Evolutionary conservation across 768 basidiomycete genomes (phyloP), one percentile per base, ranked within the genome.

Genomic region (Podaxis sp.): DNA sequence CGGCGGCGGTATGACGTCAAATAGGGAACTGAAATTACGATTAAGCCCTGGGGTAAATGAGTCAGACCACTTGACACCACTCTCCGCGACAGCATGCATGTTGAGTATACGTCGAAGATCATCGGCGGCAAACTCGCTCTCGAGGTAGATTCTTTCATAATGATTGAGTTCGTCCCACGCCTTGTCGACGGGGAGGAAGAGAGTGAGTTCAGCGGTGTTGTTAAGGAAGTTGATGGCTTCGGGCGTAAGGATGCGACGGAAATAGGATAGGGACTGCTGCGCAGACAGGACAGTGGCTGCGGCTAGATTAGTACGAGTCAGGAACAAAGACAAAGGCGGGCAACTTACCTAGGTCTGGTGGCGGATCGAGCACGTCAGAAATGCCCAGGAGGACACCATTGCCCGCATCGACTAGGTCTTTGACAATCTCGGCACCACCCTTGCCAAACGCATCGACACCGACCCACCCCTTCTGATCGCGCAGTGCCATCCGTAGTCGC

Each of bases 151-250:
- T 51, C 88, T 85, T 72, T 99, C 95, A 56, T 93, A 83, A 8
- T 79, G 81, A 64, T 92, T 83, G 39, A 99, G 78, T 9, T 74
- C 75, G n/a, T 87, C 75, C 88, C 94, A 99, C 12, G 96, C 97
- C 39, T 83, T 75, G 72, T 97, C 84, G 26, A 90, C 80, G 0
- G 97, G 96, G 6, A 96, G 84, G 73, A 99, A 99, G 30, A 99
- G 67, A 0, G 97, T 97, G 51, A 96, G 75, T 69, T 88, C 86
- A 4, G 91, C 76, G 0, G 89, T 87, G 49, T 78, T 79, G 60
- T 89, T 88, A 46, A 97, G 80, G 39, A 84, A 74, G 19, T 76
- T 70, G 52, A 78, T 69, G 40, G 89, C 82, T 54, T 85, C 83
- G 0, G 84, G 73, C 3, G 87, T 89, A 40, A 94, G 76, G 56